Evolutionary conservation across 495 filamentous ascomycete genomes (phyloP), one percentile per base, ranked within the genome.

Genomic region (Terfezia boudieri): DNA sequence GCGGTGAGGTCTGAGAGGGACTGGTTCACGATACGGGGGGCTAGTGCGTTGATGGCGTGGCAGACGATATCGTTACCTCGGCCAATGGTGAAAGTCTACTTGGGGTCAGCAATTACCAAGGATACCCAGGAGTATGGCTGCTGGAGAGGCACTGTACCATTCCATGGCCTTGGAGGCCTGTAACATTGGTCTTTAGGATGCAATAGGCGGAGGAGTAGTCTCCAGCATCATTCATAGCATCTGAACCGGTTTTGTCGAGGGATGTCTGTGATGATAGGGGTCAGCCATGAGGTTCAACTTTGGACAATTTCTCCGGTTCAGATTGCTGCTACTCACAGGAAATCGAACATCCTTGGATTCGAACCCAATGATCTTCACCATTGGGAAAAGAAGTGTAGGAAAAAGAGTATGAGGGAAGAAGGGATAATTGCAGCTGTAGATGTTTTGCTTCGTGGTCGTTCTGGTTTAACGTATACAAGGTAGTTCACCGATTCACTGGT

Each of bases 11-110:
- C 78, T 43, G 78, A 77, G 54, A 94, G 79, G 16, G 82, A 80
- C 55, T 79, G 79, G 61, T 76, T 77, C 32, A 76, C 70, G 56
- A 94, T 71, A 52, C 86, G 83, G 36, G 78, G 74, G 37, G 81
- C 79, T 10, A 94, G 71, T 64, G 83, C 74, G 59, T 75, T 68
- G 66, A 95, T 93, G 55, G 87, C 87, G 37, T 76, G 66, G 72
- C 85, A 90, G 67, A 95, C 86, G 57, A 94, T 80, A 68, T 94
- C 86, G 70, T 94, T 95, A 58, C 88, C 88, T 58, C 88, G 84
- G 66, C 88, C 88, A 61, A 94, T 94, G 37, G 88, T 95, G 73
- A 95, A 95, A 60, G 87, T 94, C 26, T 32, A 32, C 26, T 32
- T 32, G 26, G 26, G 26, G 1, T 32, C 26, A 32, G 7, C 84